These are phyloP conservation scores for Pseudogymnoascus verrucosus DNA, from an alignment of 2,329 filamentous ascomycete genomes.

Conservation along the genomic window DNA sequence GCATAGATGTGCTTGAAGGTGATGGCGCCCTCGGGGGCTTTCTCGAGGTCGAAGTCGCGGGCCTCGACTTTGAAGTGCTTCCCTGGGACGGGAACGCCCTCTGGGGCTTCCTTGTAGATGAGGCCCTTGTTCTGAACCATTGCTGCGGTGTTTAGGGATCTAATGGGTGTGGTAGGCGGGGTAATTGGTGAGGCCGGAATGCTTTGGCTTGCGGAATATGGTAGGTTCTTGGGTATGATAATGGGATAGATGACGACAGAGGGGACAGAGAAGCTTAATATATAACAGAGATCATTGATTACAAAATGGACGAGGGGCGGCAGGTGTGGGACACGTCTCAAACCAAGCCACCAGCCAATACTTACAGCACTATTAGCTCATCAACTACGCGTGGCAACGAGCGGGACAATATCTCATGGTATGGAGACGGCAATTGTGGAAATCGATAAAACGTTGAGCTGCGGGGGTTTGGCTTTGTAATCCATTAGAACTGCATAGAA, in stretches of 20 bases:
- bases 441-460: background rate
- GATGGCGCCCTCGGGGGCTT: slow-evolving; percentile 56
- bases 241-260: background rate
- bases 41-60: slow-evolving; percentile 57
- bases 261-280: background rate
- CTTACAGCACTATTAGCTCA: slow-evolving; percentile 1
- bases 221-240: background rate
- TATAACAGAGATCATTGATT: background rate
- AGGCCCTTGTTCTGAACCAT: slow-evolving; percentile 63
- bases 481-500: background rate
- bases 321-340: background rate
- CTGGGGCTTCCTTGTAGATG: slow-evolving; percentile 63
- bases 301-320: background rate
- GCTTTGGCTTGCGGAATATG: background rate
- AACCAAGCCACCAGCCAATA: background rate
- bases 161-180: background rate
- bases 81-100: slow-evolving; percentile 59
- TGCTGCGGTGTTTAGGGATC: background rate
- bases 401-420: background rate
- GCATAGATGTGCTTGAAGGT: slow-evolving; percentile 63
- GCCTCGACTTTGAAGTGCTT: slow-evolving; percentile 62
- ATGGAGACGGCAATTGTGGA: background rate
- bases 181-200: background rate
- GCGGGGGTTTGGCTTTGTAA: background rate
- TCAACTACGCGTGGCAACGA: background rate